Evolutionary conservation across 371 early-diverging fungal genomes (phyloP), one percentile per base, ranked within the genome.

Genomic region (Choanephora cucurbitarum): DNA sequence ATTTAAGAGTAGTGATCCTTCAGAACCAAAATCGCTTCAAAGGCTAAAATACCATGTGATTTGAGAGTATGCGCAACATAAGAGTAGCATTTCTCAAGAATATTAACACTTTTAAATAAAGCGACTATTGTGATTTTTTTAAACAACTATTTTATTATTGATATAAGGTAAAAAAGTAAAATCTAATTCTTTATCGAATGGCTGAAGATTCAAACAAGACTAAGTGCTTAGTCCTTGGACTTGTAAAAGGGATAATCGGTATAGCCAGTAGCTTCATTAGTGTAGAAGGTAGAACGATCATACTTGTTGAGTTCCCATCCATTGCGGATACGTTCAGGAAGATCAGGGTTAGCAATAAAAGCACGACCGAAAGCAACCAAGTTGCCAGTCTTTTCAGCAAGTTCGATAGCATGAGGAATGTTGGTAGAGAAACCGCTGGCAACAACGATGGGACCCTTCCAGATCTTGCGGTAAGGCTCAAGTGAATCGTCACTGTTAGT

Each of bases 371-470:
- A 62, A 6, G 51, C 54, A 24, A 66, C 41, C 33, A 57, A 28
- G 8, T 52, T 49, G 19, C 44, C 44, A 1, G 46, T 57, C 28
- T 49, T 58, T 18, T 61, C 54, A 15, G 54, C 56, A 6, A 48
- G 17, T 3, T 53, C 50, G 18, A 61, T 33, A 21, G 64, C 59
- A 52, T 44, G 43, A 15, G 52, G 24, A 33, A 44, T 42, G 15
- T 62, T 22, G 3, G 52, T 57, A 3, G 71, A 64, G 42, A 60
- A 67, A 17, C 69, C 64, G 49, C 64, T 66, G 13, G 70, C 61
- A 47, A 55, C 17, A 19, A 72, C 56, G 33, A 72, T 66, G 4
- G 55, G 62, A 1, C 69, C 70, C 22, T 65, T 57, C 70, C 76
- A 70, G n/a, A 67, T 22, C 19, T 52, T 42, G 10, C 72, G 67